Evolutionary conservation across 345 rosid genomes (phyloP).

Genomic region (Durio zibethinus): DNA sequence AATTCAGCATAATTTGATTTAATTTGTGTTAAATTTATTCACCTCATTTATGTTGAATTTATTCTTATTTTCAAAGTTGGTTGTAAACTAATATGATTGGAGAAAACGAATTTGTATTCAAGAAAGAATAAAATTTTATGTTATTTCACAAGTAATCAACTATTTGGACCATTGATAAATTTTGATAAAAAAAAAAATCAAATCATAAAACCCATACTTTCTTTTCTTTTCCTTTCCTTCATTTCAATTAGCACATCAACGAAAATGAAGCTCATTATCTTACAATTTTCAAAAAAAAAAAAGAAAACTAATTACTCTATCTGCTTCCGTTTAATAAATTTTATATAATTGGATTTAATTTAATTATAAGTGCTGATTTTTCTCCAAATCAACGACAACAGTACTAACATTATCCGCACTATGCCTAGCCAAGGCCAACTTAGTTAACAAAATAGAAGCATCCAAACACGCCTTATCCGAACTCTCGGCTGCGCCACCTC

Average conservation of each 20-base stretch:
- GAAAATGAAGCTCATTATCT: background rate
- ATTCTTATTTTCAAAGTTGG: too few species aligned
- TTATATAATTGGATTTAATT: background rate
- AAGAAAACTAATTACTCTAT: background rate
- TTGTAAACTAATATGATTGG: too few species aligned
- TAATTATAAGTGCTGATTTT: constrained; percentile 10
- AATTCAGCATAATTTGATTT: too few species aligned
- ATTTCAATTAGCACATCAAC: background rate
- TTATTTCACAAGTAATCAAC: too few species aligned
- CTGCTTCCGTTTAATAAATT: background rate
- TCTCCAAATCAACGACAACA: constrained; percentile 75
- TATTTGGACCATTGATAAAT: too few species aligned
- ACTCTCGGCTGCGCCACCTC: constrained; percentile 18
- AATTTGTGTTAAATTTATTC: too few species aligned
- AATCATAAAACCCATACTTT: background rate
- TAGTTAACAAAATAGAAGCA: constrained; percentile 75
- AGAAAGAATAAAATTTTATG: too few species aligned
- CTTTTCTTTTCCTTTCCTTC: background rate
- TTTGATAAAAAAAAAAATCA: background rate
- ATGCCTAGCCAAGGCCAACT: constrained; percentile 72
- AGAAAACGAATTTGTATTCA: too few species aligned
- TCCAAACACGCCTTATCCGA: constrained; percentile 69
- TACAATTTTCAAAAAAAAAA: constrained; percentile 3
- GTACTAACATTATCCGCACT: constrained; percentile 84
- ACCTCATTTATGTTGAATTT: too few species aligned